These are phyloP conservation scores for Diaporthe vaccinii DNA, from an alignment of 2,329 filamentous ascomycete species.

Conservation along the genomic window DNA sequence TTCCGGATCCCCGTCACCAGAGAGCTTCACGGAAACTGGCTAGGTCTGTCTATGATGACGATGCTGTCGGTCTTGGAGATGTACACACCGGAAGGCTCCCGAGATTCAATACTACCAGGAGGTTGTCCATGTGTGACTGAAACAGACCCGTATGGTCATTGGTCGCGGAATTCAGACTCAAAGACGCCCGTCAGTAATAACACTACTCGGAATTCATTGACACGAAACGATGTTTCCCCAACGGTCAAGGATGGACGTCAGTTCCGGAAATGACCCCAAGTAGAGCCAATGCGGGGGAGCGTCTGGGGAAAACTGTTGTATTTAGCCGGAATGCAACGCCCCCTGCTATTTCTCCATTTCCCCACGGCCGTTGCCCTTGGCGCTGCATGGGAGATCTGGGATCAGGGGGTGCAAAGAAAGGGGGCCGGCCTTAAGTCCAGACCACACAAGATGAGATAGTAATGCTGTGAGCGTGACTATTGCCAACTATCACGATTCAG, in stretches of 20 bases:
- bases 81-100: neutral
- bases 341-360: constrained; percentile 22
- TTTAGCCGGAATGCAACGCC: constrained; percentile 38
- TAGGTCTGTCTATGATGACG: neutral
- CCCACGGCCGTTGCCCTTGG: constrained; percentile 21
- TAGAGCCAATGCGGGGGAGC: constrained; percentile 23
- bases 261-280: constrained; percentile 24
- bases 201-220: constrained; percentile 8
- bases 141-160: neutral
- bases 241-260: constrained; percentile 5
- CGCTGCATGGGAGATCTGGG: constrained; percentile 14
- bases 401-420: constrained; percentile 23
- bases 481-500: constrained; percentile 12
- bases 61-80: neutral
- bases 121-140: neutral
- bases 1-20: constrained; percentile 23
- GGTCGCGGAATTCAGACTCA: too few relatives aligned
- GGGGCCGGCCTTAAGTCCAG: neutral
- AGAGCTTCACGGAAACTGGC: neutral
- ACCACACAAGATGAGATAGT: neutral
- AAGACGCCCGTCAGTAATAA: neutral
- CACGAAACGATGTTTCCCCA: constrained; percentile 13
- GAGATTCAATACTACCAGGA: neutral
- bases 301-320: constrained; percentile 32
- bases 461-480: neutral